phyloP scores from a whole-genome alignment of 495 filamentous ascomycete genomes.

The Penicillium mononematosum region DNA sequence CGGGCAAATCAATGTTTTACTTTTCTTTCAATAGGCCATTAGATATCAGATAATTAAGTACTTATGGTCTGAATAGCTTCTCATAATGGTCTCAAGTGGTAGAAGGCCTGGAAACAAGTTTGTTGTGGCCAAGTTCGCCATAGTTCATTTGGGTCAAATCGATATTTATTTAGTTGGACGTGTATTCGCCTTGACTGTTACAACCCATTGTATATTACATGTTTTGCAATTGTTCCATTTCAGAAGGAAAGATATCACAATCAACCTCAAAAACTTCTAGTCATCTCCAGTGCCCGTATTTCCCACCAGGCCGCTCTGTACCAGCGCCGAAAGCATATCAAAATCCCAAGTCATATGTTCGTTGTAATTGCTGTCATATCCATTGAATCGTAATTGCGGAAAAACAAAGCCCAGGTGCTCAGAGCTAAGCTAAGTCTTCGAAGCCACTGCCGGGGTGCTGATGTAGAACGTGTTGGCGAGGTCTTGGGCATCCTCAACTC shows the following conservation, averaged over 20 bases:
- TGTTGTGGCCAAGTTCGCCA: neutral
- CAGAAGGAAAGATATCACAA: neutral
- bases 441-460: neutral
- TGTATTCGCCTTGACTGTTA: neutral
- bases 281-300: neutral
- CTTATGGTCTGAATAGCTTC: neutral
- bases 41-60: neutral
- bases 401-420: neutral
- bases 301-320: neutral
- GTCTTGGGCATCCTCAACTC: slow-evolving; percentile 22
- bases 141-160: neutral
- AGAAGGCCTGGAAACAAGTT: neutral
- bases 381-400: neutral
- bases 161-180: neutral
- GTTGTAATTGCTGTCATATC: neutral
- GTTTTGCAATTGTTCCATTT: neutral
- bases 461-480: slow-evolving; percentile 9
- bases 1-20: neutral
- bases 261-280: neutral
- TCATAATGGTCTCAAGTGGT: neutral
- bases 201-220: neutral
- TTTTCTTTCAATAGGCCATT: neutral
- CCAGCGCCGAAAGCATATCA: neutral
- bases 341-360: neutral
- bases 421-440: neutral